Evolutionary conservation across 768 basidiomycete species (phyloP), one percentile per base, ranked within the genome.

Genomic region (Boletus vermiculosoides): DNA sequence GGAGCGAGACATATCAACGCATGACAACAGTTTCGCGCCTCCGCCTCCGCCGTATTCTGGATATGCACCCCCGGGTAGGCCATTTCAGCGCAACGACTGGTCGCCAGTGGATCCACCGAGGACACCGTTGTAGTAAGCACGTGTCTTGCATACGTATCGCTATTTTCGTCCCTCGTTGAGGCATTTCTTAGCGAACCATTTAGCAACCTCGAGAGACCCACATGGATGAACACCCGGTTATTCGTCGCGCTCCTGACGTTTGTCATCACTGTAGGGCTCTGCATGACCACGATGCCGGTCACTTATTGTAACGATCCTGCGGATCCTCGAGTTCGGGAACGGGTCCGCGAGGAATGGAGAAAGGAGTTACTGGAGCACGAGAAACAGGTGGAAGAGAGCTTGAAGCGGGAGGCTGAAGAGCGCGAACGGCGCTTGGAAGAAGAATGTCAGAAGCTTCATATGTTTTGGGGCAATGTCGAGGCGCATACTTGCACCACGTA

Each of bases 331-430:
- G 69, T 61, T 7, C 58, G 65, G 30, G 55, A 71, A 9, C 62
- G 67, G 10, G 22, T 59, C 2, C 69, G 63, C 15, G 49, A 50
- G 28, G 57, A 62, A 22, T 70, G 67, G 67, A 44, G 25, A 20
- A 54, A 22, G 22, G 65, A 70, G 13, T 16, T 30, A 12, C 25
- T 60, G 11, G 59, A 52, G 28, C 63, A 69, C 31, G 55, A 71
- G 34, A 56, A 42, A 40, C 52, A 55, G 25, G 53, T 46, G 8
- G 51, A 31, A 1, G 16, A 63, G 11, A 45, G 45, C 2, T 25
- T 25, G 25, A 25, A 25, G 4, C 25, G 25, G 45, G 45, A 18
- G 16, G 28, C n/a, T 30, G 28, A 25, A 25, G 25, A 25, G 25
- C 25, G 25, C 25, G 25, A 25, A 25, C 25, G 25, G 25, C 25